Evolutionary conservation across 2,329 filamentous ascomycete genomes (phyloP).

Genomic region (Fusarium goolgardi): DNA sequence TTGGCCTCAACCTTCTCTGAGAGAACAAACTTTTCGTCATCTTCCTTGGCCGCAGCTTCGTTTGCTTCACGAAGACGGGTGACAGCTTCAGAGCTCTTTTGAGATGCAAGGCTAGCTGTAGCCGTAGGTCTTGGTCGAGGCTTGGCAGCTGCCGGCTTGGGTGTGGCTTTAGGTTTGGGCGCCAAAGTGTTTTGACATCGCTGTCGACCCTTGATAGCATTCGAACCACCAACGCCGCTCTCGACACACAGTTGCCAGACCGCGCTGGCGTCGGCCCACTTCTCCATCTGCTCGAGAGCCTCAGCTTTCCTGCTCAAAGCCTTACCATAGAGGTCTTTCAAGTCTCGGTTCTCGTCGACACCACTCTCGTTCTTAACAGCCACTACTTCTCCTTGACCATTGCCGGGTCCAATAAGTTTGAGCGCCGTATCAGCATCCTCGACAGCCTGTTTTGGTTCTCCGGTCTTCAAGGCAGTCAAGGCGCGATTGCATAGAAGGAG

Average conservation of each 20-base stretch:
- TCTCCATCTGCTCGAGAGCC: slow-evolving; percentile 94
- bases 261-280: slow-evolving; percentile 83
- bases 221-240: slow-evolving; percentile 84
- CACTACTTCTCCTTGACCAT: slow-evolving; percentile 84
- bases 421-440: slow-evolving; percentile 85
- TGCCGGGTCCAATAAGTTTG: slow-evolving; percentile 79
- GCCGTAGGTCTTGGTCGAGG: slow-evolving; percentile 60
- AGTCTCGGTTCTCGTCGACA: slow-evolving; percentile 77
- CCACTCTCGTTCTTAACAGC: slow-evolving; percentile 69
- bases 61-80: slow-evolving; percentile 85
- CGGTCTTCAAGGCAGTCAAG: slow-evolving; percentile 89
- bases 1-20: slow-evolving; percentile 85
- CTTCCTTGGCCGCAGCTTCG: slow-evolving; percentile 82
- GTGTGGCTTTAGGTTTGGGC: slow-evolving; percentile 68
- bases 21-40: slow-evolving; percentile 93
- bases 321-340: slow-evolving; percentile 94
- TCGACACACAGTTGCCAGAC: slow-evolving; percentile 89
- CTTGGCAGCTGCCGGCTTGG: slow-evolving; percentile 59
- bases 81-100: slow-evolving; percentile 79
- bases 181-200: slow-evolving; percentile 89
- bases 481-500: slow-evolving; percentile 93
- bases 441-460: slow-evolving; percentile 88
- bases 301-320: slow-evolving; percentile 95
- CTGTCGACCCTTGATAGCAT: slow-evolving; percentile 85
- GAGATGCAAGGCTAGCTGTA: slow-evolving; percentile 54